These are phyloP conservation scores for Talaromyces sp. DNA, from an alignment of 2,329 filamentous ascomycete species.

Conservation along the genomic window DNA sequence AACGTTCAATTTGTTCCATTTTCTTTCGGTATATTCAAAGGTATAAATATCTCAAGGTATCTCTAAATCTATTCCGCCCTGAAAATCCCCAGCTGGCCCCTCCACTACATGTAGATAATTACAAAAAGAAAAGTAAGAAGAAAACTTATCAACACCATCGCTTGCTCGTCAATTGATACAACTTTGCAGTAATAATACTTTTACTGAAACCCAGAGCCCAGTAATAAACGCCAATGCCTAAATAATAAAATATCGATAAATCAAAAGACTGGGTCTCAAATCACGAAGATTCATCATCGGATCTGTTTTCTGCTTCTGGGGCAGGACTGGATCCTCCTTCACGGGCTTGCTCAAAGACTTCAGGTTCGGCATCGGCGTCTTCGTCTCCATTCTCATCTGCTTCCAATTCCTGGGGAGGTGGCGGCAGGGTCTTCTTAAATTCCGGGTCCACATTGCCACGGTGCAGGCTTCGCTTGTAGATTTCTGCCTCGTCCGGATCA, in stretches of 20 bases:
- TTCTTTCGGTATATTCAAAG: background rate
- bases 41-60: background rate
- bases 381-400: slow-evolving; percentile 11
- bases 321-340: background rate
- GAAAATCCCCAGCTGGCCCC: background rate
- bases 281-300: slow-evolving; percentile 9
- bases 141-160: background rate
- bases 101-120: background rate
- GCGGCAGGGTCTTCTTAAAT: slow-evolving; percentile 33
- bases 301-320: background rate
- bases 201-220: background rate
- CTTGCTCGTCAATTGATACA: background rate
- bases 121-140: background rate
- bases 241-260: background rate
- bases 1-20: background rate
- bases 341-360: slow-evolving; percentile 1
- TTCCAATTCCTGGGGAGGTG: slow-evolving; percentile 24
- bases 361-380: slow-evolving; percentile 5
- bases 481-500: slow-evolving; percentile 47
- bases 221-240: background rate
- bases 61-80: background rate
- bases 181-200: background rate
- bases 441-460: slow-evolving; percentile 43
- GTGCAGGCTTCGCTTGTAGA: slow-evolving; percentile 42
- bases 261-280: background rate